Base-by-base conservation (phyloP, 768 basidiomycete genomes). In the Lanmaoa rubissima region DNA sequence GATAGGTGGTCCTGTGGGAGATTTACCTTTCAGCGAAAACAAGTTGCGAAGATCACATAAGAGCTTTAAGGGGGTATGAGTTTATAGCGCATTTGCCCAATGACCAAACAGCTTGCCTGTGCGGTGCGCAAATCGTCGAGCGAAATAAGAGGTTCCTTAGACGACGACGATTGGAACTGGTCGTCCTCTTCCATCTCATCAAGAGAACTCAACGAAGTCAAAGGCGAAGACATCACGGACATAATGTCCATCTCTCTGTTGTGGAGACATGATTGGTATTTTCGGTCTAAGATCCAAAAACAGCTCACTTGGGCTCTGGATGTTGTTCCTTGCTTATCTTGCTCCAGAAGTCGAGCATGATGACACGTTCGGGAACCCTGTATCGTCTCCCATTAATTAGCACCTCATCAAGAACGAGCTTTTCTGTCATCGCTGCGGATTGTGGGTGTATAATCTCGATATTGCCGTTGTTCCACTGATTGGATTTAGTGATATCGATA, bases 311-410 rank as follows among this genome's bases (percentile, higher is more conserved):
- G 45, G 73, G 60, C 53, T 73, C 73, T 36, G 68, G 72, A 58
- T 73, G 73, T 32, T 66, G 72, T 55, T 79, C 79, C 53, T 75
- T 72, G 61, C 74, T 81, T 55, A 91, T 77, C 70, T 90, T 94
- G 54, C 84, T 87, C 95, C 96, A 98, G 67, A 99, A 99, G 71
- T 99, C 96, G 47, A 99, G 81, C 45, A 91, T 81, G 62, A 99
- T 90, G 48, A 94, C 81, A 56, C 86, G 83, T 69, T 98, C 97
- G 4, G 97, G 97, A 24, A 98, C 87, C 65, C 94, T 80, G 74
- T 97, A 98, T 43, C 91, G 84, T 60, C 92, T 87, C 34, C 90
- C 90, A 64, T 92, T 92, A 64, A 93, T 92, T 50, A 91, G 74
- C 24, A 94, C 86, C 64, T 95, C 93, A 61, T 94, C 92, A 16